Evolutionary conservation across 805 yeast species (phyloP).

Genomic region (Huiozyma naganishii): DNA sequence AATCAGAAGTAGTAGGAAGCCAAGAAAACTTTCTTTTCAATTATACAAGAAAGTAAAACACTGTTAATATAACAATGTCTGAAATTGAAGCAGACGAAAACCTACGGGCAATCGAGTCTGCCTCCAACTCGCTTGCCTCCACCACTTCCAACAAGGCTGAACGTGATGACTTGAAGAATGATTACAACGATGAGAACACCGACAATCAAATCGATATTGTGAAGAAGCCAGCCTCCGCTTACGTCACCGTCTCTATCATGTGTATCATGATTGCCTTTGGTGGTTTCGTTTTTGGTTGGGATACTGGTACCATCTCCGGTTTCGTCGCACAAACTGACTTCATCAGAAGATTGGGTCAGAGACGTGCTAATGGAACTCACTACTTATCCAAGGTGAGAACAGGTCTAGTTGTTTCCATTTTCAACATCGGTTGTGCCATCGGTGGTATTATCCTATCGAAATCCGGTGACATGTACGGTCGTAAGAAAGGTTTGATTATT

Average conservation of each 20-base stretch:
- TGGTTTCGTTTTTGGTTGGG: conserved; percentile 50
- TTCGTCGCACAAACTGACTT: conserved; percentile 54
- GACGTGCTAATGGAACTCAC: conserved; percentile 29
- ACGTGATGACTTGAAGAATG: conserved; percentile 13
- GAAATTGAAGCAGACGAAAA: too few relatives aligned
- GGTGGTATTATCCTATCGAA: conserved; percentile 57
- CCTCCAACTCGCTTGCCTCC: conserved; percentile 14
- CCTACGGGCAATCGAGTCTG: too few relatives aligned
- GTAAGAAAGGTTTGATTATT: conserved; percentile 51
- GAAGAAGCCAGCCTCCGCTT: conserved; percentile 29
- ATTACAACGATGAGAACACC: conserved; percentile 1
- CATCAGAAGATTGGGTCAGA: conserved; percentile 40
- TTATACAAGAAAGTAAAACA: too few relatives aligned
- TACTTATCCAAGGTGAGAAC: conserved; percentile 37
- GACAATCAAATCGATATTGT: conserved; percentile 14
- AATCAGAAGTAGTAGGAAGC: too few relatives aligned
- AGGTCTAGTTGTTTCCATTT: conserved; percentile 44
- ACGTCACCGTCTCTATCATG: conserved; percentile 24
- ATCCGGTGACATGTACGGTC: conserved; percentile 53
- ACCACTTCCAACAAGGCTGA: conserved; percentile 25
- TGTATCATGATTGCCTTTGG: conserved; percentile 27
- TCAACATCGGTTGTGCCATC: conserved; percentile 67
- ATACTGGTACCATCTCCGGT: conserved; percentile 70
- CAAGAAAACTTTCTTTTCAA: too few relatives aligned
- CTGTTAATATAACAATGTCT: too few relatives aligned